Conservation (phyloP, 768 basidiomycete genomes). For the Russula griseocarnosa region DNA sequence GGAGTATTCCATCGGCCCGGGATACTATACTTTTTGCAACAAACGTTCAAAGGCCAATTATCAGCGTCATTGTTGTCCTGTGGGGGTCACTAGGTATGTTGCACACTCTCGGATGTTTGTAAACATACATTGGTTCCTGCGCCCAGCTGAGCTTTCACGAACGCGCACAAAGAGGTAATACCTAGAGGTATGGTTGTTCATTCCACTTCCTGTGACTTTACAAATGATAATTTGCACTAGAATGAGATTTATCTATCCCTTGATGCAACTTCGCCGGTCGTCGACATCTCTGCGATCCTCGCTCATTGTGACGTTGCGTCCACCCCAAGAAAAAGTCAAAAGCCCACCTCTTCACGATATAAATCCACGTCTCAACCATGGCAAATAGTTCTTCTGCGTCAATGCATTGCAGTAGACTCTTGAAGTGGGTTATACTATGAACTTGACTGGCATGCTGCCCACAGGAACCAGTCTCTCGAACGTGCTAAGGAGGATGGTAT, state of each 20-base stretch:
- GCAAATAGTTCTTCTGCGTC: conserved; percentile 4
- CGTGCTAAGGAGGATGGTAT: not conserved
- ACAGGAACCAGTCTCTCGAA: conserved; percentile 15
- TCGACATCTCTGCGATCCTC: conserved; percentile 23
- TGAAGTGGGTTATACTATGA: conserved; percentile 21
- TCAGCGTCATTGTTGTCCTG: conserved; percentile 67
- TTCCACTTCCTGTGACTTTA: conserved; percentile 1
- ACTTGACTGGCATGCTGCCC: conserved; percentile 15
- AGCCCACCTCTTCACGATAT: conserved; percentile 18
- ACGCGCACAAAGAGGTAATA: conserved; percentile 59
- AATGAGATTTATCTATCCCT: conserved; percentile 68
- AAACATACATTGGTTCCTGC: conserved; percentile 72
- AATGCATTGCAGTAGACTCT: conserved; percentile 24
- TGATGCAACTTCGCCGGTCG: conserved; percentile 25
- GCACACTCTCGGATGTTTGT: conserved; percentile 46
- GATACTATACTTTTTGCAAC: conserved; percentile 63
- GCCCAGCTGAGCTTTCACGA: conserved; percentile 58
- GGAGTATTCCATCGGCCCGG: conserved; percentile 52
- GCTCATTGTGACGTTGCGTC: conserved; percentile 31
- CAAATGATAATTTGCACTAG: conserved; percentile 36
- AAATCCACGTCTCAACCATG: conserved; percentile 5
- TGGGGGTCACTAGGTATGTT: conserved; percentile 48
- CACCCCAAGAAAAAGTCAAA: conserved; percentile 7
- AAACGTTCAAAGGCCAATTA: conserved; percentile 46
- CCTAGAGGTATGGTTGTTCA: conserved; percentile 44